Conservation (phyloP, 768 basidiomycete genomes). For the Russula lepida region DNA sequence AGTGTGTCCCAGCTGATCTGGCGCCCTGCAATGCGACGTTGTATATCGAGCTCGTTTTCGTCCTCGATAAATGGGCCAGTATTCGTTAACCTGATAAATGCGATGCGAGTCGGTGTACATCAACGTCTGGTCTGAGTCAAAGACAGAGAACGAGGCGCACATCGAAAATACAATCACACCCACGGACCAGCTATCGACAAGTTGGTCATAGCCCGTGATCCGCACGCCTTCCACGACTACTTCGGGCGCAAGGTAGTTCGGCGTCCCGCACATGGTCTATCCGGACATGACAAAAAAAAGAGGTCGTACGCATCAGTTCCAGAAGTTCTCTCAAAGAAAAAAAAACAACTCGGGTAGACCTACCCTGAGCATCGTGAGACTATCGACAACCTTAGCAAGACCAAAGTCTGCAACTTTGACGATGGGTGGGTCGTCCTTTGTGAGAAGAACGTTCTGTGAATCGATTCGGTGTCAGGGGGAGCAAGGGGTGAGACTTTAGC, state of each 20-base stretch:
- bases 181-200: constrained; percentile 94
- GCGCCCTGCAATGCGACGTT: constrained; percentile 14
- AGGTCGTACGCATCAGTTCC: background rate
- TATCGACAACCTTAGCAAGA: constrained; percentile 85
- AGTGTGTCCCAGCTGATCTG: constrained; percentile 13
- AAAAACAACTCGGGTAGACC: constrained; percentile 20
- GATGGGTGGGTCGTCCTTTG: constrained; percentile 51
- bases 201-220: constrained; percentile 68
- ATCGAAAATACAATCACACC: constrained; percentile 93
- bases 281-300: background rate
- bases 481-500: too few species aligned
- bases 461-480: background rate
- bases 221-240: constrained; percentile 59
- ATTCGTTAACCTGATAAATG: background rate
- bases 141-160: constrained; percentile 36
- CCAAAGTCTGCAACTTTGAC: constrained; percentile 97
- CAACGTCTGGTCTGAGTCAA: background rate
- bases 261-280: constrained; percentile 94
- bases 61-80: constrained; percentile 12
- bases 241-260: constrained; percentile 88
- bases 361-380: constrained; percentile 67
- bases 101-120: background rate
- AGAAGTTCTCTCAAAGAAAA: background rate
- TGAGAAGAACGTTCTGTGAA: constrained; percentile 73
- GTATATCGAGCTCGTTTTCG: background rate